A percentile compares a stretch with the other conserved stretches of the same genome.
phyloP scores from a whole-genome alignment of 257 asterid species.

The Solanum tarapatanum region DNA sequence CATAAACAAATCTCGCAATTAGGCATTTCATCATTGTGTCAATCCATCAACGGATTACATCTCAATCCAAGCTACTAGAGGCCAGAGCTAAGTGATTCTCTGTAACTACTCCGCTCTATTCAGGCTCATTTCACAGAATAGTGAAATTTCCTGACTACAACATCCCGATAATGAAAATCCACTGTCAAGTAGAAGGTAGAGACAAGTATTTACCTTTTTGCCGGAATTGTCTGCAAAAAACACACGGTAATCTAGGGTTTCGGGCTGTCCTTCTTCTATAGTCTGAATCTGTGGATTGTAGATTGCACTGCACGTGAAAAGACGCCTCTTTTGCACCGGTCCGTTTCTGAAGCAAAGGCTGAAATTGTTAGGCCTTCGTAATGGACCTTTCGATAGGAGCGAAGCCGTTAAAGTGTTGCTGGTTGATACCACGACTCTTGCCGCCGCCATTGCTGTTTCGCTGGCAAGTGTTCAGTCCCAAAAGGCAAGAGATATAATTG shows the following conservation, averaged over 20 bases:
- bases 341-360: slow-evolving; percentile 15
- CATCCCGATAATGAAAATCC: background rate
- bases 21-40: background rate
- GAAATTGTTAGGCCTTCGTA: slow-evolving; percentile 25
- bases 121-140: background rate
- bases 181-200: background rate
- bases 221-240: slow-evolving; percentile 72
- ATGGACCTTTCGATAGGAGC: slow-evolving; percentile 27
- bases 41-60: background rate
- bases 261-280: slow-evolving; percentile 80
- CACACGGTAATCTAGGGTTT: slow-evolving; percentile 85
- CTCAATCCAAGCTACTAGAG: background rate
- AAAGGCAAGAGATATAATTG: background rate
- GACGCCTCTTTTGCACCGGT: slow-evolving; percentile 37
- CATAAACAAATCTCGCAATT: background rate
- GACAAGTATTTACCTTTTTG: slow-evolving; percentile 41
- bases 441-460: slow-evolving; percentile 52
- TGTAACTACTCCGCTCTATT: background rate
- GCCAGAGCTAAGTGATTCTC: background rate
- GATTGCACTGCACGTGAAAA: slow-evolving; percentile 64
- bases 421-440: slow-evolving; percentile 50
- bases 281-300: slow-evolving; percentile 59
- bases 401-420: slow-evolving; percentile 41
- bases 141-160: background rate
- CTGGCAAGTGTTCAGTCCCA: background rate